Base-by-base conservation (phyloP, 352 stramenopile species). In the Globisporangium rhizosaccharum region DNA sequence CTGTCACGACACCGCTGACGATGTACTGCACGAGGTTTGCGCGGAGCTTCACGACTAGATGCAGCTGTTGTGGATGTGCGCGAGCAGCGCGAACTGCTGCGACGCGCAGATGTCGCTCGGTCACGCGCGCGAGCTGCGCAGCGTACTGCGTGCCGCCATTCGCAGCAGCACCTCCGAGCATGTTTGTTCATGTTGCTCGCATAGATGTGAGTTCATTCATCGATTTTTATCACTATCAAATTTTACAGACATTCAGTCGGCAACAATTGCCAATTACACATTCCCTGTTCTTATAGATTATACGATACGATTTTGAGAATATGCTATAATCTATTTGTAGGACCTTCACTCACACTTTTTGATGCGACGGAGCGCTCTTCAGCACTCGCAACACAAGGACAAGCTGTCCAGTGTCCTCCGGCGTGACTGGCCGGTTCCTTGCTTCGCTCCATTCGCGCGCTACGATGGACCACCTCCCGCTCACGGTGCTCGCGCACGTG, bases 391-490 rank as follows among this genome's bases (percentile, higher is more conserved):
- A 23, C 23, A 23, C 23, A 23, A 23, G 23, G 23, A 23, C 23
- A 23, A 23, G 23, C 23, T 23, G 23, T 23, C 23, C 23, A 23
- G 23, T 23, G 23, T 23, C 23, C 23, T 23, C 23, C 23, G 23
- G 23, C 23, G 23, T 23, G 9, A 49, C 44, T 49, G 14, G 41
- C 44, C 18, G 9, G 44, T 4, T 4, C 2, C 20, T 30, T n/a
- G 7, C 33, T 8, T 39, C 33, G 33, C 33, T 39, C 6, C 33
- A 14, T 18, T 10, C 20, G n/a, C 44, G n/a, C n/a, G 10, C 45
- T 33, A 46, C 50, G 33, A 93, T 91, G 81, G 79, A 93, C 53
- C 69, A 70, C 53, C 69, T 93, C 2, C 71, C 78, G 14, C 68
- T 82, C 14, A 59, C 66, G 36, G 67, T 82, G 25, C 56, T 93